These are phyloP conservation scores for Austroboletus novae-zelandiae DNA, from an alignment of 1,284 basidiomycete genomes.

Conservation along the genomic window DNA sequence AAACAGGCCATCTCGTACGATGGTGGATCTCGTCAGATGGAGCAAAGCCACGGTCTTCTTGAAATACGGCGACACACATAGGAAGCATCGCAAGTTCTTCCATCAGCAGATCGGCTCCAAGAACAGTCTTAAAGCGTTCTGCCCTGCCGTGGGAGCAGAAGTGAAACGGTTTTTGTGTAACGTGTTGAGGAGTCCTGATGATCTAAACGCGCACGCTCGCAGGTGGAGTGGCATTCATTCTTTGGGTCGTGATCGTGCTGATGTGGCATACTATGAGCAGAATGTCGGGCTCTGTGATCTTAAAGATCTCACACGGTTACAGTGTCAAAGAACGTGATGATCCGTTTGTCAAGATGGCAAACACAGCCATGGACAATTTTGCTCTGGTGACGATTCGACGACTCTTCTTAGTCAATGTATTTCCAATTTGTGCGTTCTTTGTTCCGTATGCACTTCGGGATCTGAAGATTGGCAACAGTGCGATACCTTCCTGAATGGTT, in stretches of 20 bases:
- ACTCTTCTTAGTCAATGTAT: neutral
- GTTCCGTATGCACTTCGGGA: neutral
- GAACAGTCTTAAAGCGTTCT: constrained; percentile 8
- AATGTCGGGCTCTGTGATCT: constrained; percentile 6
- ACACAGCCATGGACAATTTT: constrained; percentile 16
- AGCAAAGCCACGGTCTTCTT: constrained; percentile 14
- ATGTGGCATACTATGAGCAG: neutral
- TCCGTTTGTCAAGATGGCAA: constrained; percentile 8
- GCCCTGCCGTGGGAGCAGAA: constrained; percentile 11
- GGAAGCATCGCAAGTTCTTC: constrained; percentile 16
- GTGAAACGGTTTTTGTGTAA: constrained; percentile 4
- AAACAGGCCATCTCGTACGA: constrained; percentile 15
- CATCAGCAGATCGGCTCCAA: constrained; percentile 22
- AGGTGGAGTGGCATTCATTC: too few species aligned
- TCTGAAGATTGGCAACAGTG: constrained; percentile 22
- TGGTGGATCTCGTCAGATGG: constrained; percentile 30
- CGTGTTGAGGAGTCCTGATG: constrained; percentile 6
- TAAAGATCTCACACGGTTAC: constrained; percentile 16
- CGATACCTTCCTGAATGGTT: constrained; percentile 41
- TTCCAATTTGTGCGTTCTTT: constrained; percentile 32
- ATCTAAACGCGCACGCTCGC: too few species aligned
- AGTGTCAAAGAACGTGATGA: too few species aligned
- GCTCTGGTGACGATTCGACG: constrained; percentile 12
- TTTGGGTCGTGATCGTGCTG: neutral
- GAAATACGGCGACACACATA: constrained; percentile 21